Base-by-base conservation (phyloP, 1,284 basidiomycete genomes). In the Marasmius fiardii region DNA sequence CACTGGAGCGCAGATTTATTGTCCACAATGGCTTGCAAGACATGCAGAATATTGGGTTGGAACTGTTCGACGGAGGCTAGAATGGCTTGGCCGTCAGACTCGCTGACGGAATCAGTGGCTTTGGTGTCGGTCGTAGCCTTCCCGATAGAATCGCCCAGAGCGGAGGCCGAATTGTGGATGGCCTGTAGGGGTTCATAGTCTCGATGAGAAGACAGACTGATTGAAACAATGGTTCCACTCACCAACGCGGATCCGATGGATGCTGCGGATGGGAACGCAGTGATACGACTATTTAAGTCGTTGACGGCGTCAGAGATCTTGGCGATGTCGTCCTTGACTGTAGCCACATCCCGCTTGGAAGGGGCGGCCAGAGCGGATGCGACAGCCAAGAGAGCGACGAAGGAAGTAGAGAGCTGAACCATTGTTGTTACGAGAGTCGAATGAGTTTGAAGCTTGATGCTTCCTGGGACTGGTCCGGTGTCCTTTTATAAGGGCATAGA, bases 301-400 rank as follows among this genome's bases (percentile, higher is more conserved):
- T 63, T 67, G 16, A 70, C 60, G 37, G 66, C 63, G 11, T 64
- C 58, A 1, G 63, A 53, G 45, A 73, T 68, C 12, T 23, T 59
- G 1, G 59, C 59, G 48, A 73, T 66, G 60, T 73, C 71, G 20
- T 64, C 35, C 57, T 65, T 52, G 53, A 75, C 63, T 24, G 66
- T 55, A 18, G 64, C 60, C 24, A 67, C 64, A 35, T 64, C 53
- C 37, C 63, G 61, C 50, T 56, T 63, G 47, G 59, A 18, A 44
- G 58, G 55, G 28, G 54, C n/a, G 16, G 47, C 47, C 1, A 49
- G 35, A 31, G 34, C 43, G 18, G 49, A 37, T 21, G 41, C 37
- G 28, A 28, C 34, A 28, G 52, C 33, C 28, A 47, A 41, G n/a
- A 44, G 21, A 33, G 35, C 14, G 53, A 24, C 16, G 47, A 31